Evolutionary conservation across 2,329 filamentous ascomycete species (phyloP), one percentile per base, ranked within the genome.

Genomic region (Pyricularia grisea): DNA sequence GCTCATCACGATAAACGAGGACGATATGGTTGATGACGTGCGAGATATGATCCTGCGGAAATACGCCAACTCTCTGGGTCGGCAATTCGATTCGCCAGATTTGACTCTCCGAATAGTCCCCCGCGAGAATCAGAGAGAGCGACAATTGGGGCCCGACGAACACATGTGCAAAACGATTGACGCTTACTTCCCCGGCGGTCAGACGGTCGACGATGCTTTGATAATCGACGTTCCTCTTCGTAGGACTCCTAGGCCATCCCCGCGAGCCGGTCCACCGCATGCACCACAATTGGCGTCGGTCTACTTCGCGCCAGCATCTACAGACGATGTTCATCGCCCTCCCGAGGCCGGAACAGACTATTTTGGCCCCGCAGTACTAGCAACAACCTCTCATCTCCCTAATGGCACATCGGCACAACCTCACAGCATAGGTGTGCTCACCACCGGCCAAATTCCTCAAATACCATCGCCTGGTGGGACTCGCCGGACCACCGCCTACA

Each of bases 11-110:
- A 91, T 97, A 74, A 85, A 88, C 73, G 92, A 97, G 75, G 93
- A 96, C 74, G 93, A 97, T 76, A 81, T 98, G 74, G 94, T 98
- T 69, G 95, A 99, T 78, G 94, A 97, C 79, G 90, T 97, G 71
- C 91, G 94, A 74, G 95, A 97, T 74, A 88, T 93, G 83, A 95
- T 98, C 69, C 82, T 98, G 74, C 89, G 88, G 75, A 98, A 98
- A 82, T 99, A 98, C 78, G 88, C 89, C 74, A 98, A 99, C 79
- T 96, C 93, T 17, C 84, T 99, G 30, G 94, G 94, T 67, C 89
- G 89, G 74, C 91, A 87, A 68, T 97, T 94, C 78, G 95, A 99
- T 80, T 86, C 95, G 12, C 95, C 95, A 14, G 95, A 99, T 78
- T 86, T 99, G 70, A 89, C 87, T 12, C 83, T 98, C 72, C 89